These are phyloP conservation scores for Panellus pusillus DNA, from an alignment of 768 basidiomycete species.

Conservation along the genomic window DNA sequence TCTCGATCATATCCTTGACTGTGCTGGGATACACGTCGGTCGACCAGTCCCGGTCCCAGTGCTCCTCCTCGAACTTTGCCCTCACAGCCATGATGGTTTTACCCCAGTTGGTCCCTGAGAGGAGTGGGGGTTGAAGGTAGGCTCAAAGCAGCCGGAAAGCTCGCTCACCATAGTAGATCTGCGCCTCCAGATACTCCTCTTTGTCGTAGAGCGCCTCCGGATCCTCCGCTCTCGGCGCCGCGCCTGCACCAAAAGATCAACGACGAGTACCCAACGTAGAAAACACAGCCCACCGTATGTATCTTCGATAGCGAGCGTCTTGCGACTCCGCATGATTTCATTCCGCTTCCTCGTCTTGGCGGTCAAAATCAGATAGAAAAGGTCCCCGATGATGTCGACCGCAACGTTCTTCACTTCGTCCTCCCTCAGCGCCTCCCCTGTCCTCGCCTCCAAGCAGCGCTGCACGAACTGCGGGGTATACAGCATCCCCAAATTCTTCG, in stretches of 20 bases:
- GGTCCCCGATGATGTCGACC: slow-evolving; percentile 24
- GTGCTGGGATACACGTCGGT: neutral
- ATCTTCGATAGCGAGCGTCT: slow-evolving; percentile 21
- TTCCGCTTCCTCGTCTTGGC: slow-evolving; percentile 32
- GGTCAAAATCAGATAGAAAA: slow-evolving; percentile 31
- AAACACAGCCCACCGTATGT: slow-evolving; percentile 26
- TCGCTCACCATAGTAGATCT: slow-evolving; percentile 11
- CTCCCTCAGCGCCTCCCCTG: slow-evolving; percentile 11
- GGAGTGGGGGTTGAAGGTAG: neutral
- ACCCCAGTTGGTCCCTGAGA: slow-evolving; percentile 7
- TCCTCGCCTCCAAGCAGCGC: slow-evolving; percentile 25
- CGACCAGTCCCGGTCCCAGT: neutral
- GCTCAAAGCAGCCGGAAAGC: too few species aligned
- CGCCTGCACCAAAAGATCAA: neutral
- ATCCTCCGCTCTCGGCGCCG: slow-evolving; percentile 1
- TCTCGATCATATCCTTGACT: slow-evolving; percentile 4
- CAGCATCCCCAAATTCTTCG: slow-evolving; percentile 27
- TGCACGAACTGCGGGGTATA: slow-evolving; percentile 33
- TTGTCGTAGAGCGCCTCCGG: slow-evolving; percentile 10
- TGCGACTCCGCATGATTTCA: slow-evolving; percentile 35
- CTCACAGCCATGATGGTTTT: slow-evolving; percentile 1
- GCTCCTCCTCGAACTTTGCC: neutral
- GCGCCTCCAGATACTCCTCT: slow-evolving; percentile 17
- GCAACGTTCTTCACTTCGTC: slow-evolving; percentile 23
- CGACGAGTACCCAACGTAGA: neutral